These are phyloP conservation scores for Alternaria triticina DNA, from an alignment of 2,329 filamentous ascomycete genomes.

Conservation along the genomic window DNA sequence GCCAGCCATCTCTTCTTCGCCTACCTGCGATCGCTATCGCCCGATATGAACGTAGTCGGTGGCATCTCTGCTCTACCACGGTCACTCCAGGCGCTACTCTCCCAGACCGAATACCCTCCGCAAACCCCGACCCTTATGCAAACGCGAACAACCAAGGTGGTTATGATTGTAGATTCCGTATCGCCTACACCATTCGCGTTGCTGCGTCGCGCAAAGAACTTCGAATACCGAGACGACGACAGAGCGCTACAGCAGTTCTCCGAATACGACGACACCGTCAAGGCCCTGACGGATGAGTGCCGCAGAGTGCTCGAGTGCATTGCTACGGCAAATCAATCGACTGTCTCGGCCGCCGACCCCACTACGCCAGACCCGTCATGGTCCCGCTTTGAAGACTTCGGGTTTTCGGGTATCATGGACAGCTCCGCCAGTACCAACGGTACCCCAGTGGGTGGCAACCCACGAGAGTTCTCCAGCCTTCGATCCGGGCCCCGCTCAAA, in stretches of 20 bases:
- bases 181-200: constrained; percentile 94
- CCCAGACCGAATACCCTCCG: constrained; percentile 94
- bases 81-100: constrained; percentile 86
- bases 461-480: constrained; percentile 78
- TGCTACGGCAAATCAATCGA: constrained; percentile 83
- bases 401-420: constrained; percentile 79
- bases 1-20: constrained; percentile 98
- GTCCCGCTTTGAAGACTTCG: constrained; percentile 96
- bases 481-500: constrained; percentile 71
- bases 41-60: constrained; percentile 73
- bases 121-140: constrained; percentile 77
- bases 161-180: constrained; percentile 95
- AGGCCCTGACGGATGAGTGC: constrained; percentile 91
- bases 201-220: constrained; percentile 87
- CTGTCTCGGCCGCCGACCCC: constrained; percentile 66
- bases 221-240: constrained; percentile 92
- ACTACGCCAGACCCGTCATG: constrained; percentile 76
- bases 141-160: constrained; percentile 81
- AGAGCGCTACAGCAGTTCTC: constrained; percentile 83
- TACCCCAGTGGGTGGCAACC: constrained; percentile 21
- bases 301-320: constrained; percentile 88
- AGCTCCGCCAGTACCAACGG: constrained; percentile 59
- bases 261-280: constrained; percentile 85
- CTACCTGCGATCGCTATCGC: constrained; percentile 87
- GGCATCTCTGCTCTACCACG: constrained; percentile 87